Conservation (phyloP, 257 asterid species). For the Rubia yunnanensis region DNA sequence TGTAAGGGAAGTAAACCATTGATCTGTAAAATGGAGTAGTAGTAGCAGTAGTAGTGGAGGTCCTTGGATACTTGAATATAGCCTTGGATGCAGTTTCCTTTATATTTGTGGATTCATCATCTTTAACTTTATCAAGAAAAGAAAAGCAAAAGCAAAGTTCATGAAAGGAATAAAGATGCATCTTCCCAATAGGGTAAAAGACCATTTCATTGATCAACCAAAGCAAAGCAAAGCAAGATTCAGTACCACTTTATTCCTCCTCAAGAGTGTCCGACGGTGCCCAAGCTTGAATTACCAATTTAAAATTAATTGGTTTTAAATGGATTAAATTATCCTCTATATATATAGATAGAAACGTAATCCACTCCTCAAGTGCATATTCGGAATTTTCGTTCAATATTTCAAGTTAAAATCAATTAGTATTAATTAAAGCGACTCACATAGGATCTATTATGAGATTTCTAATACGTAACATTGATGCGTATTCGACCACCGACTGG, state of each 20-base stretch:
- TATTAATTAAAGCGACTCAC: no score
- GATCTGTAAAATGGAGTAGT: background rate
- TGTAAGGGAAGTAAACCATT: slow-evolving; percentile 5
- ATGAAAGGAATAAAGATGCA: slow-evolving; percentile 29
- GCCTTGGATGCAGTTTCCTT: slow-evolving; percentile 10
- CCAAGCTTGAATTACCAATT: no score
- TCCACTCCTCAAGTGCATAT: no score
- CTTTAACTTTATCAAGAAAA: slow-evolving; percentile 33
- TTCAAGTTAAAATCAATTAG: no score
- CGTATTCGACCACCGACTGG: no score
- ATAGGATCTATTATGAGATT: no score
- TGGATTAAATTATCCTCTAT: no score
- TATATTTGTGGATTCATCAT: slow-evolving; percentile 27
- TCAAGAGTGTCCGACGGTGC: background rate
- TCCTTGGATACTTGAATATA: slow-evolving; percentile 10
- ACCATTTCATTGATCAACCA: slow-evolving; percentile 16
- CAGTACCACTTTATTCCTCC: background rate
- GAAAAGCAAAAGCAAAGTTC: slow-evolving; percentile 33
- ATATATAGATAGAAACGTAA: no score
- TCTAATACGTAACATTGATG: no score
- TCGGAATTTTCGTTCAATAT: no score
- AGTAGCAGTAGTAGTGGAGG: background rate
- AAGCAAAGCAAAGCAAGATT: background rate
- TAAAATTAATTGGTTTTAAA: background rate
- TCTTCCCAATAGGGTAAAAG: slow-evolving; percentile 11